Evolutionary conservation across 805 yeast species (phyloP), one percentile per base, ranked within the genome.

Genomic region (Priceomyces medius): DNA sequence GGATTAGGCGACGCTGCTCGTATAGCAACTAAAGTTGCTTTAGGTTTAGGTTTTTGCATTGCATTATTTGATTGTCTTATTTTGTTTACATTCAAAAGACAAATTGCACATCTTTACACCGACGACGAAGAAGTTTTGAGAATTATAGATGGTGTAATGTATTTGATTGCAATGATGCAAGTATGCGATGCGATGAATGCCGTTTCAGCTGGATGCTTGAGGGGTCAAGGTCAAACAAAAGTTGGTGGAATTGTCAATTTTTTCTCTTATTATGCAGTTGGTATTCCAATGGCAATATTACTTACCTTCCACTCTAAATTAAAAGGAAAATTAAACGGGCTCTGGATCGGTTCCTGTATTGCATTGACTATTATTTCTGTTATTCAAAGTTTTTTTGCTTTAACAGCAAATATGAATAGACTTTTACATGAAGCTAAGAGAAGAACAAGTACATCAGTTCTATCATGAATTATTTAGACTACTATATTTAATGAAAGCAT

Each of bases 141-240:
- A 3, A 53, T 75, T 8, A 79, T 84, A 6, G 58, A 71, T 1
- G 59, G 61, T 18, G 74, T 84, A 20, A 64, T 85, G 63, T 80
- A 85, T 57, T 64, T 82, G 34, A 76, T 81, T 35, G 85, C 89
- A 1, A 53, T 79, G 23, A 83, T 82, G 76, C 90, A 85, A 63
- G 62, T 85, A 19, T 77, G 77, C 41, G 93, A 85, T 59, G 81
- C 83, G 8, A 63, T 80, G 53, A 77, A 83, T 47, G 85, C 88
- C 12, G 80, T 83, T 37, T 77, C 85, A 1, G 89, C 88, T 12
- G 91, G 91, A 12, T 74, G 87, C 45, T 66, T 85, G 40, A 73
- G 93, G 56, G 91, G 91, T 4, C 90, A 84, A 63, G 91, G 91
- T 12, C 78, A 78, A 59, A 84, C 83, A 32, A 76, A 73, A 51